Conservation (phyloP, 805 yeast species). For the Suhomyces sp. region DNA sequence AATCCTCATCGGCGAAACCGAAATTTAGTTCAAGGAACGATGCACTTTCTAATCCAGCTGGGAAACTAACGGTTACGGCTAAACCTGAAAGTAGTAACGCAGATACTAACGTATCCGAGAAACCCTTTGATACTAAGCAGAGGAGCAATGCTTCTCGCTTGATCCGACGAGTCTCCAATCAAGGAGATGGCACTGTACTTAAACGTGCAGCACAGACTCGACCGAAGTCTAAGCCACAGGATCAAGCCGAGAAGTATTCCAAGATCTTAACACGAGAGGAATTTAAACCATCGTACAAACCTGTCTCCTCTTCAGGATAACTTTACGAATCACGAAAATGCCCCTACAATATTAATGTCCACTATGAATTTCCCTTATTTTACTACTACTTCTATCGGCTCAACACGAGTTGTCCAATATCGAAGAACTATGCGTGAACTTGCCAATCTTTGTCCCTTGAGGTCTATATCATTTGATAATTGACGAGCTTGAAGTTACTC, state of each 20-base stretch:
- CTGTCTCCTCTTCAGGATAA: background rate
- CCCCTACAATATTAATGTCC: background rate
- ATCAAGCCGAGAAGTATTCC: background rate
- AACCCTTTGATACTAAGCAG: background rate
- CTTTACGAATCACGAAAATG: background rate
- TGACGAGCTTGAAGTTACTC: background rate
- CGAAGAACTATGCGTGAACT: background rate
- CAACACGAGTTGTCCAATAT: background rate
- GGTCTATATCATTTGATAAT: background rate
- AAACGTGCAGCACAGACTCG: conserved; percentile 1
- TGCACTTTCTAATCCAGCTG: background rate
- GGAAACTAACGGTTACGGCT: conserved; percentile 8
- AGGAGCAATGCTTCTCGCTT: conserved; percentile 1
- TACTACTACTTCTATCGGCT: background rate
- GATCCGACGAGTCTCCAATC: conserved; percentile 2
- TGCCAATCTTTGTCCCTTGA: background rate
- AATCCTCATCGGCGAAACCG: background rate
- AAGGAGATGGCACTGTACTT: background rate
- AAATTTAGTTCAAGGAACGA: background rate
- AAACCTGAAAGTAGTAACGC: background rate
- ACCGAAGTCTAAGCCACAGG: background rate
- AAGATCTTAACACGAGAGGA: conserved; percentile 6
- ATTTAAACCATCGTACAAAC: conserved; percentile 4
- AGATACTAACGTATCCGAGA: background rate
- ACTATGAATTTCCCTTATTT: background rate